These are phyloP conservation scores for Microcyclospora pomicola DNA, from an alignment of 2,329 filamentous ascomycete species.

Conservation along the genomic window DNA sequence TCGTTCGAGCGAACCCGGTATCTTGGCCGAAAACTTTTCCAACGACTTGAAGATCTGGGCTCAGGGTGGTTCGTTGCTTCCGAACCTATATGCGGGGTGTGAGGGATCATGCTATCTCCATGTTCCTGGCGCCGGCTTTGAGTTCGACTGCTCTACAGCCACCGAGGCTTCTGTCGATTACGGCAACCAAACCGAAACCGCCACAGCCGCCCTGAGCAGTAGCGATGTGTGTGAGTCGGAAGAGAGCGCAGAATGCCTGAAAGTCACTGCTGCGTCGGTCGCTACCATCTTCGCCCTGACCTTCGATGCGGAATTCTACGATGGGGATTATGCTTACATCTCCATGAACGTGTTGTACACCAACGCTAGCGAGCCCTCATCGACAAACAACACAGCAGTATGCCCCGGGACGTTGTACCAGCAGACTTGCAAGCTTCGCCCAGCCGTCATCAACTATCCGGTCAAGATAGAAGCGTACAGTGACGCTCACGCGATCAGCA, in stretches of 20 bases:
- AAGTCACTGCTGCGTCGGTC: slow-evolving; percentile 1
- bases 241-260: slow-evolving; percentile 1
- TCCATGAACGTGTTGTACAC: slow-evolving; percentile 8
- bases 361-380: not conserved
- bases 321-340: slow-evolving; percentile 4
- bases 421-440: slow-evolving; percentile 11
- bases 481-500: slow-evolving; percentile 3
- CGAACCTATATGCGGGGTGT: slow-evolving; percentile 4
- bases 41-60: slow-evolving; percentile 2
- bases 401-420: too few species aligned
- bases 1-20: not conserved
- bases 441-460: slow-evolving; percentile 12
- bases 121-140: slow-evolving; percentile 10
- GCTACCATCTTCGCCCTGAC: slow-evolving; percentile 5
- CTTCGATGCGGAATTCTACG: slow-evolving; percentile 3
- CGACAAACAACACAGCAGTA: not conserved
- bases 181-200: slow-evolving; percentile 2
- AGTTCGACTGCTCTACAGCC: slow-evolving; percentile 9
- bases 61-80: not conserved
- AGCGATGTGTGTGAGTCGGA: too few species aligned
- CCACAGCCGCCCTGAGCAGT: not conserved
- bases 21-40: not conserved
- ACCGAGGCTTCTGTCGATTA: slow-evolving; percentile 4
- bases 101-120: slow-evolving; percentile 8
- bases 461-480: slow-evolving; percentile 7